These are phyloP conservation scores for Xerocomellus intermedius DNA, from an alignment of 768 basidiomycete genomes.

Conservation along the genomic window DNA sequence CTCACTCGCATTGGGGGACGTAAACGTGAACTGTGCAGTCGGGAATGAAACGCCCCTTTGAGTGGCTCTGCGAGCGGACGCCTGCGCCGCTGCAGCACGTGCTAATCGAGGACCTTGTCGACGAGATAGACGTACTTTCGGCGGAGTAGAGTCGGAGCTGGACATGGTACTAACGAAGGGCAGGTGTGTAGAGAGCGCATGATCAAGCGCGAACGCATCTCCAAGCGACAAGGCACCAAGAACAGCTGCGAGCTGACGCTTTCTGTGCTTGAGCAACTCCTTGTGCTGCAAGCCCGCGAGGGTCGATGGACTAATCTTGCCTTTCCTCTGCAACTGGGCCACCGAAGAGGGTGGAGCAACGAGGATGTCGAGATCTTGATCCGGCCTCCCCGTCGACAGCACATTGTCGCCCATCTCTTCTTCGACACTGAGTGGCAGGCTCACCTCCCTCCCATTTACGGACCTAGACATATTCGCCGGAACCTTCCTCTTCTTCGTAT, in stretches of 20 bases:
- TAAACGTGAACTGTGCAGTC: constrained; percentile 55
- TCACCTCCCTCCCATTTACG: constrained; percentile 41
- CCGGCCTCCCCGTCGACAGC: constrained; percentile 25
- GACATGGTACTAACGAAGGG: constrained; percentile 37
- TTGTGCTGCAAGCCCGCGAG: constrained; percentile 74
- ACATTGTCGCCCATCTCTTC: constrained; percentile 38
- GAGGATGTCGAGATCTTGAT: constrained; percentile 25
- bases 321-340: constrained; percentile 29
- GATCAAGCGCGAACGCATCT: constrained; percentile 73
- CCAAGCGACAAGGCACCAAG: constrained; percentile 65
- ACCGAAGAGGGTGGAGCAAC: constrained; percentile 19
- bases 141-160: constrained; percentile 27
- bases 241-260: constrained; percentile 68
- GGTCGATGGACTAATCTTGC: constrained; percentile 58
- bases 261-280: constrained; percentile 65
- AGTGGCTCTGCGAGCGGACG: constrained; percentile 3
- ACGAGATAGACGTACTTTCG: constrained; percentile 53
- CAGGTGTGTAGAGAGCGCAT: constrained; percentile 58
- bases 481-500: constrained; percentile 88
- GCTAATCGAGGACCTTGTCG: constrained; percentile 52
- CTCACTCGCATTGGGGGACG: constrained; percentile 70
- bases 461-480: constrained; percentile 56
- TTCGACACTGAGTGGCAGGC: constrained; percentile 42
- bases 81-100: constrained; percentile 36
- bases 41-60: constrained; percentile 45